Evolutionary conservation across 164 flowering plant species (phyloP), one percentile per base, ranked within the genome.

Genomic region (Brasenia schreberi): DNA sequence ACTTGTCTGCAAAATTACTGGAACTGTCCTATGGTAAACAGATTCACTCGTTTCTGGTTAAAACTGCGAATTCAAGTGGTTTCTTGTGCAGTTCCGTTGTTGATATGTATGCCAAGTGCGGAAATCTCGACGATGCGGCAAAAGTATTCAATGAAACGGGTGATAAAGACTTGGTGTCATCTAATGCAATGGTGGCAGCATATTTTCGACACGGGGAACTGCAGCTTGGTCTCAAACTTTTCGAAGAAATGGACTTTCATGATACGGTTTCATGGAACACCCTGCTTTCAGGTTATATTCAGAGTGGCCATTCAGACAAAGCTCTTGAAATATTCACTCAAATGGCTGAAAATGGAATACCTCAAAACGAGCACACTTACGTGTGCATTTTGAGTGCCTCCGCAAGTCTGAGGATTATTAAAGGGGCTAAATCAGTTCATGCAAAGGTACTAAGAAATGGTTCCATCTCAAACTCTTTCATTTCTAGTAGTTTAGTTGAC

Each of bases 21-120:
- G 68, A 65, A 58, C 44, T 72, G 61, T 62, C 27, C 16, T 81
- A 72, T 66, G 96, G 93, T 4, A 70, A n/a, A 73, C 90, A 89
- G 68, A 19, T 91, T 71, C 97, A 91, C 65, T 76, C 80, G 0
- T 81, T 67, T 64, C 84, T 91, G 91, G 74, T 86, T 72, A 89
- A 87, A 70, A 82, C 83, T 19, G 86, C 70, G 0, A 82, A 83
- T 80, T 79, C 77, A 73, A 66, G 9, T 4, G 73, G 72, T 65
- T 89, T 84, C 65, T 78, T 83, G 2, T 65, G 74, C 59, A 85
- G 88, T 71, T 84, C 96, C 16, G 74, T 87, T 56, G 73, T 89
- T 65, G 90, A 87, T 59, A 88, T 92, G 98, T 90, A 92, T 62
- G 88, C 98, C 0, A 92, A 90, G 77, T 84, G 92, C 70, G 81